Conservation (phyloP, 495 filamentous ascomycete species). For the Bathelium albidoporum region DNA sequence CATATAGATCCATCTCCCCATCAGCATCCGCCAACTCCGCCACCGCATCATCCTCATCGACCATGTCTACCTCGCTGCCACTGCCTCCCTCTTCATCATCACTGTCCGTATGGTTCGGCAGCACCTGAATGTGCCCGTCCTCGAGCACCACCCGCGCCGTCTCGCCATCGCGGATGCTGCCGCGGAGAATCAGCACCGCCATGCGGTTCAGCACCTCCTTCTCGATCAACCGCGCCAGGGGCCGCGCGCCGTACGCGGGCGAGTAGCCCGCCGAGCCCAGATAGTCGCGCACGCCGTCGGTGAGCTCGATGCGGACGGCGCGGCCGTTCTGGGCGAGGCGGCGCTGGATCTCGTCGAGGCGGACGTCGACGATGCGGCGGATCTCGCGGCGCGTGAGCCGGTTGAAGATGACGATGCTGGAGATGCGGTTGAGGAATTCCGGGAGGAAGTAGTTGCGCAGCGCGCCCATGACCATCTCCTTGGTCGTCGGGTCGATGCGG, state of each 20-base stretch:
- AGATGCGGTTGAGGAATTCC: slow-evolving; percentile 97
- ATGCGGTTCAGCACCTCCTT: slow-evolving; percentile 90
- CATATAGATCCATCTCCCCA: slow-evolving; percentile 22
- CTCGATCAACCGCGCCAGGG: slow-evolving; percentile 80
- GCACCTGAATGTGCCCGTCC: slow-evolving; percentile 63
- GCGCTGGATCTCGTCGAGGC: slow-evolving; percentile 81
- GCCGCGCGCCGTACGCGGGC: slow-evolving; percentile 86
- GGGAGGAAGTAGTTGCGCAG: slow-evolving; percentile 93
- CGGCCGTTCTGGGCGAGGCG: slow-evolving; percentile 69
- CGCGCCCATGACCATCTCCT: slow-evolving; percentile 77
- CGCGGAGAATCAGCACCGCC: slow-evolving; percentile 79
- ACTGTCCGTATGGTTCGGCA: slow-evolving; percentile 69
- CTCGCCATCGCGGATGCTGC: slow-evolving; percentile 77
- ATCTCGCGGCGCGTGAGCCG: slow-evolving; percentile 82
- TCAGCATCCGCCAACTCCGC: slow-evolving; percentile 44
- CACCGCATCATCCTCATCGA: slow-evolving; percentile 62
- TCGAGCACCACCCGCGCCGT: slow-evolving; percentile 64
- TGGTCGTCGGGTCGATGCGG: slow-evolving; percentile 75
- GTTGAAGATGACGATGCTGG: slow-evolving; percentile 94
- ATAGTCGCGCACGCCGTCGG: slow-evolving; percentile 78
- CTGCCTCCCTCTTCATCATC: slow-evolving; percentile 37
- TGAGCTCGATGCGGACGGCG: slow-evolving; percentile 66
- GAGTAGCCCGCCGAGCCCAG: slow-evolving; percentile 82
- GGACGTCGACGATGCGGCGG: slow-evolving; percentile 88
- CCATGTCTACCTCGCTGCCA: slow-evolving; percentile 41